A percentile compares a stretch with the other conserved stretches of the same genome.
Evolutionary conservation across 805 yeast genomes (phyloP).

Genomic region (Danielozyma ontarioensis): DNA sequence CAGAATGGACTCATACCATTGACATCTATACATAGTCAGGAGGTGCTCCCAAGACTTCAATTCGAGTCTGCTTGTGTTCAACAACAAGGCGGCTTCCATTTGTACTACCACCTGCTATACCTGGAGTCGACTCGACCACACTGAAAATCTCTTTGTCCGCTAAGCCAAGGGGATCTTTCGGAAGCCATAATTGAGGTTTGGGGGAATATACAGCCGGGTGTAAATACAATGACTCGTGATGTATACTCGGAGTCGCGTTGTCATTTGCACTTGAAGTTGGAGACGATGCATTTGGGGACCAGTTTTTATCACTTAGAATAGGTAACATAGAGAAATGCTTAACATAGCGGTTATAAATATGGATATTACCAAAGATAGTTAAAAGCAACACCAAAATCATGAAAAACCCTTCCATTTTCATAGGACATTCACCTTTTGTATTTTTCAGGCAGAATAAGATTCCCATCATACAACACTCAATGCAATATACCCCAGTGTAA

Average conservation of each 20-base stretch:
- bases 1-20: slow-evolving; percentile 5
- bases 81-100: slow-evolving; percentile 20
- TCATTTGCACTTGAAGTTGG: background rate
- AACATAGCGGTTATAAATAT: slow-evolving; percentile 39
- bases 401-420: slow-evolving; percentile 44
- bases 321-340: slow-evolving; percentile 28
- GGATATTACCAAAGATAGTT: slow-evolving; percentile 56
- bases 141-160: slow-evolving; percentile 16
- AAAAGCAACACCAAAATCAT: slow-evolving; percentile 47
- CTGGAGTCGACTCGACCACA: slow-evolving; percentile 10
- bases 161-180: slow-evolving; percentile 30
- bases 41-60: slow-evolving; percentile 24
- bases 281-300: background rate
- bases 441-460: slow-evolving; percentile 60
- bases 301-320: slow-evolving; percentile 14
- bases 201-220: slow-evolving; percentile 37
- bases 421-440: slow-evolving; percentile 37
- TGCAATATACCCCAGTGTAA: slow-evolving; percentile 75
- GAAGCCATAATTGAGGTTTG: slow-evolving; percentile 35
- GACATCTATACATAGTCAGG: slow-evolving; percentile 23
- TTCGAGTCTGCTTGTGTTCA: slow-evolving; percentile 7
- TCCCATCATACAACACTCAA: slow-evolving; percentile 76
- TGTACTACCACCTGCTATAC: slow-evolving; percentile 17
- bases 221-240: slow-evolving; percentile 20
- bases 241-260: slow-evolving; percentile 1